Percentiles rank a stretch among this genome's conserved stretches.
These are phyloP conservation scores for Pelargonium myrrhifolium DNA, from an alignment of 441 rosid genomes.

Conservation along the genomic window DNA sequence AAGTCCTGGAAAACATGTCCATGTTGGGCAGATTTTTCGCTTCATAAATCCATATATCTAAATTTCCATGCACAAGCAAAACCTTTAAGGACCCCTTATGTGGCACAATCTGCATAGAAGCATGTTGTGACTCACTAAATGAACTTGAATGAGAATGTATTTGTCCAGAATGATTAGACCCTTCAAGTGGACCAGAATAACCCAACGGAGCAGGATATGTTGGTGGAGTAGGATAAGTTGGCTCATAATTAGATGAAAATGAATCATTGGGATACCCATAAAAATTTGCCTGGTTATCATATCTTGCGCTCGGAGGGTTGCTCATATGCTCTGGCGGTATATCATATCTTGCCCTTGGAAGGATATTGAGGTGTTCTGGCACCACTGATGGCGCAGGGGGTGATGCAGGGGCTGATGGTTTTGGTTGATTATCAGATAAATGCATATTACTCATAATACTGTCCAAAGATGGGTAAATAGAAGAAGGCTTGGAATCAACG, in stretches of 20 bases:
- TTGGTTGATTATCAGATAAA: slow-evolving; percentile 31
- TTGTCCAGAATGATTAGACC: slow-evolving; percentile 7
- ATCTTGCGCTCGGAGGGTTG: slow-evolving; percentile 31
- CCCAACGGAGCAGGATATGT: slow-evolving; percentile 11
- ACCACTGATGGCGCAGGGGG: slow-evolving; percentile 34
- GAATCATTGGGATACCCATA: slow-evolving; percentile 64
- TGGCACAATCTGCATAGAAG: slow-evolving; percentile 45
- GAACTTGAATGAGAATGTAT: slow-evolving; percentile 28
- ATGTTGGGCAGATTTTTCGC: slow-evolving; percentile 89
- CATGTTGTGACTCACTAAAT: slow-evolving; percentile 34
- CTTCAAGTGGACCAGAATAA: slow-evolving; percentile 1
- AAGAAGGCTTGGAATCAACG: slow-evolving; percentile 11
- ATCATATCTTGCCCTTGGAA: slow-evolving; percentile 12
- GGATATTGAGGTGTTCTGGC: slow-evolving; percentile 16
- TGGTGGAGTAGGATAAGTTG: slow-evolving; percentile 18
- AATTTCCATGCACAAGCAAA: slow-evolving; percentile 71
- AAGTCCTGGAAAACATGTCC: slow-evolving; percentile 88
- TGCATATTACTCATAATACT: slow-evolving; percentile 37
- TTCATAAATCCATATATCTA: slow-evolving; percentile 67
- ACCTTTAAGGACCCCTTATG: slow-evolving; percentile 53
- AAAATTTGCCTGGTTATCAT: slow-evolving; percentile 29
- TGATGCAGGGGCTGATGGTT: slow-evolving; percentile 28
- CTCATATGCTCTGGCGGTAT: slow-evolving; percentile 7
- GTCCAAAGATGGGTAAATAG: slow-evolving; percentile 58
- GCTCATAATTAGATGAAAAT: slow-evolving; percentile 43